phyloP scores from a whole-genome alignment of 352 stramenopile species.

The Phytophthora cryptogea region DNA sequence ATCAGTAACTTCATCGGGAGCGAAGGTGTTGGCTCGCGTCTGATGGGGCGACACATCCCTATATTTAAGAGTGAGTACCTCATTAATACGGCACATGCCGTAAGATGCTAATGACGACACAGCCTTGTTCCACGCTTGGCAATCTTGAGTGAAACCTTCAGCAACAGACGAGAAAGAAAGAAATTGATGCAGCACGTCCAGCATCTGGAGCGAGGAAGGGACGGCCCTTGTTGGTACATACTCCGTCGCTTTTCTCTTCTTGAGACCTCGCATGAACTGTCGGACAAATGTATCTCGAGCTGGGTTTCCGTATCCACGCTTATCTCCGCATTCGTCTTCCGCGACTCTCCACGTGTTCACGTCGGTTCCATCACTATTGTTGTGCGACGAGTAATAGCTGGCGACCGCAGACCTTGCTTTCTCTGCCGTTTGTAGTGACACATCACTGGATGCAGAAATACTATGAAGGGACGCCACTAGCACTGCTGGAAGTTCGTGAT shows the following conservation, averaged over 20 bases:
- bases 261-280: constrained; percentile 6
- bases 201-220: background rate
- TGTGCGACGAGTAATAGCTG: constrained; percentile 6
- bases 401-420: constrained; percentile 12
- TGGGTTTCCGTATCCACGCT: constrained; percentile 6
- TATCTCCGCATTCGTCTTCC: background rate
- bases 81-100: constrained; percentile 23
- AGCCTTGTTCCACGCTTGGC: constrained; percentile 6
- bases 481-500: constrained; percentile 12
- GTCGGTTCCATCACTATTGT: constrained; percentile 12
- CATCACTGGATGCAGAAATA: constrained; percentile 5
- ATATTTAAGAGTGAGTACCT: constrained; percentile 14
- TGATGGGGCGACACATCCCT: constrained; percentile 9
- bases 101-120: constrained; percentile 17
- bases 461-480: constrained; percentile 11
- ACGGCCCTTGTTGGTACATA: background rate
- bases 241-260: constrained; percentile 3
- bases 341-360: background rate
- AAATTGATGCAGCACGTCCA: background rate
- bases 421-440: constrained; percentile 15
- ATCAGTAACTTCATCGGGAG: background rate
- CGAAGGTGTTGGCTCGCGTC: background rate
- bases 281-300: constrained; percentile 1
- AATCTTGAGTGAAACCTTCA: background rate
- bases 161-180: background rate